Evolutionary conservation across 148 eudicot species (phyloP).

Genomic region (Cornus florida): DNA sequence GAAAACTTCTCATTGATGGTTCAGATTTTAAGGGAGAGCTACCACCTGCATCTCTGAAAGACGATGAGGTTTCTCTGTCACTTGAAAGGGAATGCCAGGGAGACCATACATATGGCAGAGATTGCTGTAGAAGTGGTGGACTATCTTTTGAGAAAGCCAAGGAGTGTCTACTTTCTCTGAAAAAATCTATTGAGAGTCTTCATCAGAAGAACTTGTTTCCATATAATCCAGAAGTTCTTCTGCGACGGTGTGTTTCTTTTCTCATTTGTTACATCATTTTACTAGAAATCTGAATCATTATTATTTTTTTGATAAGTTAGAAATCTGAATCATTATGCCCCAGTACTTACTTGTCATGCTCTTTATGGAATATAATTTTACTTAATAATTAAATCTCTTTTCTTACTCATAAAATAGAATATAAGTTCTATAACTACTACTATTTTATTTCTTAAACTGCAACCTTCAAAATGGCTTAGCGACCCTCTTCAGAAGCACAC

Average conservation of each 20-base stretch:
- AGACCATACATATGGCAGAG: conserved; percentile 18
- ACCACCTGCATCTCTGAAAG: conserved; percentile 19
- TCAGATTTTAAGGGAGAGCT: conserved; percentile 15
- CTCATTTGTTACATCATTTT: not conserved
- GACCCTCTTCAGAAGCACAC: not conserved
- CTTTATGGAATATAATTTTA: not conserved
- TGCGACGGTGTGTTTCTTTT: conserved; percentile 51
- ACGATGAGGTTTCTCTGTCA: conserved; percentile 14
- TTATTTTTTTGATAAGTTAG: too few relatives aligned
- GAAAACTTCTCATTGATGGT: conserved; percentile 28
- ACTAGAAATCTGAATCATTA: not conserved
- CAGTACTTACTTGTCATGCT: not conserved
- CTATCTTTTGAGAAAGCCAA: conserved; percentile 48
- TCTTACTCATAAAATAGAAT: not conserved
- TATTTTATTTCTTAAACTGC: not conserved
- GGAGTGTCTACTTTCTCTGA: conserved; percentile 67
- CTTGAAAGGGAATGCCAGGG: conserved; percentile 17
- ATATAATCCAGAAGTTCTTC: conserved; percentile 82
- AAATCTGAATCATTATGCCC: not conserved
- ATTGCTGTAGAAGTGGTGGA: conserved; percentile 15
- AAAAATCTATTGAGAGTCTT: conserved; percentile 53
- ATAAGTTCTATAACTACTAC: not conserved
- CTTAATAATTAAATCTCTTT: not conserved
- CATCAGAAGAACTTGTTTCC: conserved; percentile 73
- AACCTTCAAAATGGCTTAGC: not conserved